Evolutionary conservation across 2,329 filamentous ascomycete species (phyloP).

Genomic region (Mycosphaerella arachidis): DNA sequence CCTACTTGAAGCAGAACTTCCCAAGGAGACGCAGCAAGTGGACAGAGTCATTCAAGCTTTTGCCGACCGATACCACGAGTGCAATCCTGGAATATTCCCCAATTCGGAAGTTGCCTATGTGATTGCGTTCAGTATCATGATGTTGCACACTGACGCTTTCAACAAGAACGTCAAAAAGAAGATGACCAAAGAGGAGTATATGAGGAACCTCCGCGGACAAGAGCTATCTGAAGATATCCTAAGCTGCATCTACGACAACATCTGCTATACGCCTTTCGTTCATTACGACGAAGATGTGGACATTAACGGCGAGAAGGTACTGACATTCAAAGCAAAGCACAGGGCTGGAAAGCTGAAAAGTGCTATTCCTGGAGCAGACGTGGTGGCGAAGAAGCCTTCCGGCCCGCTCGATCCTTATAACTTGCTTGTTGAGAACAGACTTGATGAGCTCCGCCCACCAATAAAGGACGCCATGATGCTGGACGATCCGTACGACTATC

Average conservation of each 20-base stretch:
- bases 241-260: constrained; percentile 97
- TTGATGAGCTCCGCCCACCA: constrained; percentile 76
- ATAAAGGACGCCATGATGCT: constrained; percentile 88
- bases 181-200: constrained; percentile 93
- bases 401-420: constrained; percentile 80
- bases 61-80: constrained; percentile 94
- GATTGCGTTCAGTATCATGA: constrained; percentile 92
- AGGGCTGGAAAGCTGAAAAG: constrained; percentile 58
- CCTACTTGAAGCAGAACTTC: constrained; percentile 91
- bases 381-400: constrained; percentile 64
- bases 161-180: constrained; percentile 99
- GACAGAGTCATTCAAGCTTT: constrained; percentile 91
- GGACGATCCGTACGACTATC: constrained; percentile 86
- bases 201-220: constrained; percentile 89
- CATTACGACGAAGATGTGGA: constrained; percentile 92
- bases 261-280: constrained; percentile 96
- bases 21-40: constrained; percentile 97
- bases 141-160: constrained; percentile 97
- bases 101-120: constrained; percentile 95
- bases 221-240: constrained; percentile 90
- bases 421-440: constrained; percentile 81
- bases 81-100: constrained; percentile 92
- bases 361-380: constrained; percentile 52
- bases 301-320: constrained; percentile 67
- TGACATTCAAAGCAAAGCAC: constrained; percentile 64